Evolutionary conservation across 1,284 basidiomycete species (phyloP), one percentile per base, ranked within the genome.

Genomic region (Schizophyllum commune): DNA sequence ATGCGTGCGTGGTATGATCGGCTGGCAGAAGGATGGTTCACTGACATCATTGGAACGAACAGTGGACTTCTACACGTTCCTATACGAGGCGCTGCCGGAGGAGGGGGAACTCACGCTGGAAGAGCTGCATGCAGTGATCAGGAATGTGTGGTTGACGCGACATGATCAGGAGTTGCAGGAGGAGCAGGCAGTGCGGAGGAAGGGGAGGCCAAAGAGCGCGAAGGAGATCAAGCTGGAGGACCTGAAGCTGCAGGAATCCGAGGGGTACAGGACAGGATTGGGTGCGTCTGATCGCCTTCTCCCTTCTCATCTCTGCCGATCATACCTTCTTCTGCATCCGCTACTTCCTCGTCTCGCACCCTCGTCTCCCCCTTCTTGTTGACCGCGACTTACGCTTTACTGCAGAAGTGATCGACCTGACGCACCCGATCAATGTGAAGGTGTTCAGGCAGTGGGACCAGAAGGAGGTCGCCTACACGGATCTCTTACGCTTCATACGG

Each of bases 361-460:
- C 47, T 53, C 33, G 57, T 20, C 52, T 33, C 21, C 53, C 27
- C 58, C 52, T 60, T 32, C 27, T 5, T 27, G 3, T 27, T 27
- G 27, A 27, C 27, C 27, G 27, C 2, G 5, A 27, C 5, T 27
- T 27, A 27, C 27, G 5, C 27, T 5, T 27, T 27, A 27, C 61
- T 62, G 22, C 73, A 94, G 92, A 95, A 75, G 81, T 95, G n/a
- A 83, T 86, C 17, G 92, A 96, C 72, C 78, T 96, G 54, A 94
- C 91, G 0, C 84, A 95, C 67, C 73, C 77, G 11, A 73, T 79
- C 9, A 94, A 85, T n/a, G 86, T 89, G 32, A 80, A 82, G 19
- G 76, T 94, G 4, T 90, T 94, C 72, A 82, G 87, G 58, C 73
- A 75, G 59, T 94, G 92, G 92, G 85, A 92, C 65, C 84, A 91